A percentile compares a stretch with the other conserved stretches of the same genome.
Conservation (phyloP, 306 rosid genomes). For the Quercus ilex region DNA sequence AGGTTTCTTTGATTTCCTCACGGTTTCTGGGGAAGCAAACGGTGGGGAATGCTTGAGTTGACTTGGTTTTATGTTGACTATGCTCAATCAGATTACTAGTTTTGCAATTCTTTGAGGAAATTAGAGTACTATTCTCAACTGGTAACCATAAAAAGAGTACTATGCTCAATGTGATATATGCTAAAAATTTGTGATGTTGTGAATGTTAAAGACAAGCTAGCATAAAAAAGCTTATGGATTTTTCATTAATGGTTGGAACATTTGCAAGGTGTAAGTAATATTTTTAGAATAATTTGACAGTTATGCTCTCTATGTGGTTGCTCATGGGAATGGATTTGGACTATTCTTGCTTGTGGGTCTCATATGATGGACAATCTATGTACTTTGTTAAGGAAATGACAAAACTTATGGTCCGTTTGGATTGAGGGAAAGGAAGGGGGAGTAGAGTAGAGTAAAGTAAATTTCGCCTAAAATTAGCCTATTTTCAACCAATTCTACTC, state of each 20-base stretch:
- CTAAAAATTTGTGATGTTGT: neutral
- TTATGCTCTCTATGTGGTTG: too few relatives aligned
- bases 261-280: too few relatives aligned
- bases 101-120: neutral
- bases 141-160: too few relatives aligned
- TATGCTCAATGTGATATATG: neutral
- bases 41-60: neutral
- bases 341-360: neutral
- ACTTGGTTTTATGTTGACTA: too few relatives aligned
- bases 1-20: too few relatives aligned
- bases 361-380: neutral
- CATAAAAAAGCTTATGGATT: neutral
- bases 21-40: neutral
- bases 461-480: too few relatives aligned
- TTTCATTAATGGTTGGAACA: neutral
- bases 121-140: neutral
- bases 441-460: too few relatives aligned
- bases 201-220: neutral
- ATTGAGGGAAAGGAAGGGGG: too few relatives aligned
- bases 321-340: neutral
- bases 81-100: neutral
- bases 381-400: neutral
- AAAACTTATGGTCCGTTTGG: too few relatives aligned
- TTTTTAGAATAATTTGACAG: too few relatives aligned
- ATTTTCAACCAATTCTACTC: too few relatives aligned